Evolutionary conservation across 2,329 filamentous ascomycete species (phyloP).

Genomic region (Sarocladium brachiariae): DNA sequence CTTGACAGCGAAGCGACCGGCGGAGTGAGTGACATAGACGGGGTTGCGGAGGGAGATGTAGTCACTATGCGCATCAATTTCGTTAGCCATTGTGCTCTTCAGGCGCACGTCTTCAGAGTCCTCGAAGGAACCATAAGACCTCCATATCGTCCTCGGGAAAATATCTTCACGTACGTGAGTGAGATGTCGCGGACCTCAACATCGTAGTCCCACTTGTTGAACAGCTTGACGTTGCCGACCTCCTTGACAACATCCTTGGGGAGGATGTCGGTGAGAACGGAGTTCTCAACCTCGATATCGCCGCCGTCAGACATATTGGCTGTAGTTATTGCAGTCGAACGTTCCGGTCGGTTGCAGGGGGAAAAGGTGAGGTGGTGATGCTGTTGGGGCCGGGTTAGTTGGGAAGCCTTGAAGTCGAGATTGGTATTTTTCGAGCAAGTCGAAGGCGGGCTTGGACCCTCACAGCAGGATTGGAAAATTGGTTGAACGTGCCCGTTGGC

Average conservation of each 20-base stretch:
- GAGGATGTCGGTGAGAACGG: slow-evolving; percentile 69
- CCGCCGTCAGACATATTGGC: slow-evolving; percentile 86
- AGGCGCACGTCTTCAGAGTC: background rate
- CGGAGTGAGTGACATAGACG: slow-evolving; percentile 98
- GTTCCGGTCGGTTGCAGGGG: slow-evolving; percentile 27
- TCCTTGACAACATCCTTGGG: slow-evolving; percentile 89
- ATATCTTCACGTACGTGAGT: slow-evolving; percentile 67
- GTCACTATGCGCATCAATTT: slow-evolving; percentile 57
- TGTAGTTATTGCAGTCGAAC: slow-evolving; percentile 28
- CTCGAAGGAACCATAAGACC: background rate
- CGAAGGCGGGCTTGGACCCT: slow-evolving; percentile 23
- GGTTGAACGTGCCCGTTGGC: slow-evolving; percentile 27
- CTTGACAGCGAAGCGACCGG: slow-evolving; percentile 98
- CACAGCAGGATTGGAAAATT: slow-evolving; percentile 28
- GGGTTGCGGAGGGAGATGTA: slow-evolving; percentile 99
- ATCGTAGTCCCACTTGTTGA: slow-evolving; percentile 98
- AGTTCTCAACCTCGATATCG: slow-evolving; percentile 87
- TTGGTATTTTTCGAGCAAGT: slow-evolving; percentile 26
- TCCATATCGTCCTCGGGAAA: background rate
- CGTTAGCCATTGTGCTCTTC: slow-evolving; percentile 23
- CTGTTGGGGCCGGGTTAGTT: slow-evolving; percentile 16
- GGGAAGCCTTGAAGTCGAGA: slow-evolving; percentile 28
- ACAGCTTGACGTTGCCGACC: slow-evolving; percentile 90
- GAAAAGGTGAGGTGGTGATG: slow-evolving; percentile 23
- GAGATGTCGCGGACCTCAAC: slow-evolving; percentile 99